phyloP scores from a whole-genome alignment of 192 early-diverging fungal genomes.

The Paraglomus brasilianum region DNA sequence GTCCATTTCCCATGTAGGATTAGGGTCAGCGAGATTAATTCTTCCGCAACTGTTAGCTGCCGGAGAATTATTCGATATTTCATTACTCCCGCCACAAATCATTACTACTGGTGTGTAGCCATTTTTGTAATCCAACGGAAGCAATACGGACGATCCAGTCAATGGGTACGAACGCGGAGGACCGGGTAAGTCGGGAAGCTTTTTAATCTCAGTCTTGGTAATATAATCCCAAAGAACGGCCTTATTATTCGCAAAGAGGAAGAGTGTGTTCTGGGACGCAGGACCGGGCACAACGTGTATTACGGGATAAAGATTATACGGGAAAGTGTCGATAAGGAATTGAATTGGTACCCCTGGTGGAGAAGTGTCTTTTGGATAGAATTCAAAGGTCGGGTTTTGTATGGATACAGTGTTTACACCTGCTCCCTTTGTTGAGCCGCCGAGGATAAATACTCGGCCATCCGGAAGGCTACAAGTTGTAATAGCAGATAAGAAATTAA shows the following conservation, averaged over 20 bases:
- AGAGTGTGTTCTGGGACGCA: conserved; percentile 27
- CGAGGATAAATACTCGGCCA: conserved; percentile 56
- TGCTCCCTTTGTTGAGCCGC: conserved; percentile 50
- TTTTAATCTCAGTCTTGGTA: conserved; percentile 38
- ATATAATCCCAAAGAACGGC: conserved; percentile 49
- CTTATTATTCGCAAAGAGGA: conserved; percentile 47
- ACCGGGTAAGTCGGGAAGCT: conserved; percentile 48
- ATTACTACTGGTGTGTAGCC: conserved; percentile 56
- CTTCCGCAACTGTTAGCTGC: conserved; percentile 50
- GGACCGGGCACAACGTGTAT: conserved; percentile 11
- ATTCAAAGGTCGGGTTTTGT: conserved; percentile 51
- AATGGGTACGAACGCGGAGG: conserved; percentile 54
- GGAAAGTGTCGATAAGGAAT: conserved; percentile 49
- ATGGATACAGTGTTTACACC: conserved; percentile 43
- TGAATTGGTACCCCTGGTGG: conserved; percentile 23
- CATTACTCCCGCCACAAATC: conserved; percentile 58
- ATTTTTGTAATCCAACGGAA: conserved; percentile 55
- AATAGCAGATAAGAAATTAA: conserved; percentile 29
- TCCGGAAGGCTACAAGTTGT: conserved; percentile 34
- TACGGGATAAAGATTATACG: conserved; percentile 33
- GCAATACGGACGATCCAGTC: conserved; percentile 50
- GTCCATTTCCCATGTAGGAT: conserved; percentile 51
- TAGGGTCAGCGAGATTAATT: conserved; percentile 31
- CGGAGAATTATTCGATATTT: conserved; percentile 28
- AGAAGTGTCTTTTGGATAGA: conserved; percentile 33